Evolutionary conservation across 495 filamentous ascomycete genomes (phyloP), one percentile per base, ranked within the genome.

Genomic region (Glutinoglossum americanum): DNA sequence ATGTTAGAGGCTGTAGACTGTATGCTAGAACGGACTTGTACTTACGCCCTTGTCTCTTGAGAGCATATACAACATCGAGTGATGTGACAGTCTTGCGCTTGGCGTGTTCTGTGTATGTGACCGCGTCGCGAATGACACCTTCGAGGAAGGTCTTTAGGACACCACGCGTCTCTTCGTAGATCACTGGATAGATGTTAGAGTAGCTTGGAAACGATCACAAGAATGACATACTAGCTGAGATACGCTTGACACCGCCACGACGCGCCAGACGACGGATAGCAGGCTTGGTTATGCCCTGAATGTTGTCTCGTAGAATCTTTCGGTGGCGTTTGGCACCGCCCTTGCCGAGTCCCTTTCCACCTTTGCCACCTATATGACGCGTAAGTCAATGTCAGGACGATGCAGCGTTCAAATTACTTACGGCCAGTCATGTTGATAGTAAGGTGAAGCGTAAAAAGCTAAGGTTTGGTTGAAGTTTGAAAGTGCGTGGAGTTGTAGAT

Each of bases 141-240:
- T 99, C 93, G 67, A 99, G 89, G 89, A 99, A 99, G 76, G 92
- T 93, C 87, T 99, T 99, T 67, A 99, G 85, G 67, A 99, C 93
- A 83, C 92, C 89, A 71, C 93, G 93, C 65, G 93, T 99, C 82
- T 99, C 93, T 72, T 99, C 93, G 81, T 99, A 99, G 84, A 99
- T 90, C 78, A 85, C 79, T 72, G 72, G 66, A 60, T 30, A 53
- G 55, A 61, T 58, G 57, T 28, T 28, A 15, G 25, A 27, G 13
- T 53, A 13, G 15, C 25, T 6, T 65, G 76, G 64, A 75, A 70
- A 17, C 6, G 13, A 2, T 41, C 37, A 17, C 15, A 41, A 11
- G 32, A 48, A 54, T 10, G 56, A 78, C 81, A 64, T 80, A 84
- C 81, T 89, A 72, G 85, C 85, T 69, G 93, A 97, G 77, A 99